Base-by-base conservation (phyloP, 2,329 filamentous ascomycete species). In the Harringtonia lauricola region DNA sequence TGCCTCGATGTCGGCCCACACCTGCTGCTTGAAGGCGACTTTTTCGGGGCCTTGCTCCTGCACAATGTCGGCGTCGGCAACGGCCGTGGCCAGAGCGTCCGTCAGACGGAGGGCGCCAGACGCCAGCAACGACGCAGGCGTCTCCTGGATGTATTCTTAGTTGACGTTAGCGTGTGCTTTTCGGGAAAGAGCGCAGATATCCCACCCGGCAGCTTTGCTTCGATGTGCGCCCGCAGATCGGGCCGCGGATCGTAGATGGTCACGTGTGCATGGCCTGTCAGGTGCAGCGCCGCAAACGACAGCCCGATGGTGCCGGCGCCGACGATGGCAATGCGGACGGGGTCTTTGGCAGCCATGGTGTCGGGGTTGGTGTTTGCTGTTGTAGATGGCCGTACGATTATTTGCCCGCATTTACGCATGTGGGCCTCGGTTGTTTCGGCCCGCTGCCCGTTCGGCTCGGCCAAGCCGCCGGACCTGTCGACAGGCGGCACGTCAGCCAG, bases 11-110 rank as follows among this genome's bases (percentile, higher is more conserved):
- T 59, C 50, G 29, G 49, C 53, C 41, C 67, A 58, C 2, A 67
- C 51, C 8, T 54, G 51, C 17, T 54, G 56, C 48, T 68, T 68
- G 47, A 66, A 57, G 2, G 63, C 59, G 1, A 63, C 44, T 14
- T 57, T 52, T 37, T 69, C 65, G 0, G 64, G 64, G 1, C 59
- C 63, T 45, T 66, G 65, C 34, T 50, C 45, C n/a, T 47, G 45
- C 9, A 47, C 45, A 28, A 47, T 44, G n/a, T 42, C 21, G 2
- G 42, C 42, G 26, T 44, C 42, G 2, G 29, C 30, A 14, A 41
- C 30, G 30, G 30, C 39, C 8, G 21, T 18, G 3, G n/a, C 19
- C 28, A 41, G 21, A 10, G 29, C 8, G 3, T 8, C 24, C 28
- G 38, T 15, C 26, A 40, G 26, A 13, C 19, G 12, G 3, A 40